phyloP scores from a whole-genome alignment of 164 flowering plant species.

The Stephania cephalantha region DNA sequence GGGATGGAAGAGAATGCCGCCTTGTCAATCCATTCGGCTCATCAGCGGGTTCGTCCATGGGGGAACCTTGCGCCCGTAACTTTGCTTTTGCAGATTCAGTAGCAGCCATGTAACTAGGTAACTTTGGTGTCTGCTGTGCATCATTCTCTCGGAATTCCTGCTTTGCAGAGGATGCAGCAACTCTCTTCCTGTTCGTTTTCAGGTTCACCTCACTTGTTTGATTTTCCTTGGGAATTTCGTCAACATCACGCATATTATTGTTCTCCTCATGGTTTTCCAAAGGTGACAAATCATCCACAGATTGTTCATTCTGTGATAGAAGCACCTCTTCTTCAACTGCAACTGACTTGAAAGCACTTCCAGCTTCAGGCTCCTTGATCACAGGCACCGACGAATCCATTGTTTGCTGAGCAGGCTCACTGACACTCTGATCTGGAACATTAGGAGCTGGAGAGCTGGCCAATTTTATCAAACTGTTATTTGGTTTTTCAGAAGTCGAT shows the following conservation, averaged over 20 bases:
- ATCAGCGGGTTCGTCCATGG: slow-evolving; percentile 34
- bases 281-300: slow-evolving; percentile 25
- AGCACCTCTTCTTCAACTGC: slow-evolving; percentile 15
- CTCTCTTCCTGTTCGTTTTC: slow-evolving; percentile 41
- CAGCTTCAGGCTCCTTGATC: slow-evolving; percentile 23
- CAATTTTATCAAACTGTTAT: slow-evolving; percentile 27
- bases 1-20: slow-evolving; percentile 65
- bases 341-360: slow-evolving; percentile 17
- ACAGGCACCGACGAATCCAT: not conserved
- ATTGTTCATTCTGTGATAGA: slow-evolving; percentile 16
- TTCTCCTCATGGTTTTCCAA: slow-evolving; percentile 36
- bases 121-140: slow-evolving; percentile 42
- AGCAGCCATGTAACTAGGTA: slow-evolving; percentile 90
- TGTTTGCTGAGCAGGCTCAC: slow-evolving; percentile 26
- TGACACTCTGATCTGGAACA: slow-evolving; percentile 10
- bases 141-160: slow-evolving; percentile 50
- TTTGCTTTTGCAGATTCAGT: slow-evolving; percentile 84
- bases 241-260: slow-evolving; percentile 29
- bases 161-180: slow-evolving; percentile 54
- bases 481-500: slow-evolving; percentile 36
- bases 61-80: slow-evolving; percentile 57
- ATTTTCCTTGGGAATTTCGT: slow-evolving; percentile 39
- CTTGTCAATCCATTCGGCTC: slow-evolving; percentile 47
- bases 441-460: slow-evolving; percentile 23
- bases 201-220: slow-evolving; percentile 32